Conservation (phyloP, 345 rosid genomes). For the Sisymbrium irio region DNA sequence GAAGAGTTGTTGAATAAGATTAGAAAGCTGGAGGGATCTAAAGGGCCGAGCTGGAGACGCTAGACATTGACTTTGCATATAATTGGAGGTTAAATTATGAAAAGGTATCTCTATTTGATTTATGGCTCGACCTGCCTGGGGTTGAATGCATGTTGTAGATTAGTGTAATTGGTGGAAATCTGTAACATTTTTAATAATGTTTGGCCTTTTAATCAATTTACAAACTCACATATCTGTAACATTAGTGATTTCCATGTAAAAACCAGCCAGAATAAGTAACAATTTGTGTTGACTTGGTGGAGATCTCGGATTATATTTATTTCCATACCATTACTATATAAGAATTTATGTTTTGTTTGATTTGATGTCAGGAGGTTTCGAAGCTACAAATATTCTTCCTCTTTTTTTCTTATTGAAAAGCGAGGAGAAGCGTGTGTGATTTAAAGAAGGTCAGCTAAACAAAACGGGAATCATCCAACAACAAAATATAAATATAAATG, state of each 20-base stretch:
- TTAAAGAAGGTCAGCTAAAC: constrained; percentile 13
- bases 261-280: neutral
- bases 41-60: constrained; percentile 30
- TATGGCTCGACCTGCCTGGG: neutral
- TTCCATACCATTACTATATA: neutral
- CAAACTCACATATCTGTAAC: neutral
- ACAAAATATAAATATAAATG: neutral
- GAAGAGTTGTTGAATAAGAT: constrained; percentile 63
- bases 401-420: neutral
- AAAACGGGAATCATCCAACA: neutral
- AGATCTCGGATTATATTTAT: neutral
- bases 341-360: constrained; percentile 2
- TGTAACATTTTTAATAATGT: neutral
- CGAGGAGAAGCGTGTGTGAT: constrained; percentile 1
- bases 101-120: neutral
- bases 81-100: neutral
- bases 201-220: neutral
- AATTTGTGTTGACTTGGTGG: constrained; percentile 18
- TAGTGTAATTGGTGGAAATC: neutral
- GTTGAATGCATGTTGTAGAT: constrained; percentile 23
- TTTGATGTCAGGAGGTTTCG: constrained; percentile 14
- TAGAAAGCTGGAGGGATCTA: constrained; percentile 55
- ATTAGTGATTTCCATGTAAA: constrained; percentile 1
- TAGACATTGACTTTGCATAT: constrained; percentile 18
- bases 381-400: neutral